Conservation (phyloP, 148 eudicot species). For the Cornus controversa region DNA sequence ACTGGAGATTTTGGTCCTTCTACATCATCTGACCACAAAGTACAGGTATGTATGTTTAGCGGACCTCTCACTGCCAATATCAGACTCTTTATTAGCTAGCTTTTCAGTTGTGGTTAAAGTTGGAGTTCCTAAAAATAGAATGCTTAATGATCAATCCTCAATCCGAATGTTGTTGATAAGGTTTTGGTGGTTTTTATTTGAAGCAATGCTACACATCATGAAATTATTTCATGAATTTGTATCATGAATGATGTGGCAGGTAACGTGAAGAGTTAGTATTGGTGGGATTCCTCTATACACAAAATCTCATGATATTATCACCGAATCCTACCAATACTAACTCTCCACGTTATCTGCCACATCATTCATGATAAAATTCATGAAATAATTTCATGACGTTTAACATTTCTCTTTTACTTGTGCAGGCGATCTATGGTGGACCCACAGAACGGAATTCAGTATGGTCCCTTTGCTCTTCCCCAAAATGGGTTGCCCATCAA, state of each 20-base stretch:
- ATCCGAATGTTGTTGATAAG: constrained; percentile 25
- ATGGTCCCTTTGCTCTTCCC: constrained; percentile 77
- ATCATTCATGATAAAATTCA: too few species aligned
- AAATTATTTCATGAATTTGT: too few species aligned
- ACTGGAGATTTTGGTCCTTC: constrained; percentile 53
- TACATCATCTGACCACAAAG: constrained; percentile 73
- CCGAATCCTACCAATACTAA: too few species aligned
- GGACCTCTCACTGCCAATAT: not conserved
- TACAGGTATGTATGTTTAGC: constrained; percentile 59
- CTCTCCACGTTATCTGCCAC: too few species aligned
- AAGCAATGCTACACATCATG: too few species aligned
- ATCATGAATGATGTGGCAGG: too few species aligned
- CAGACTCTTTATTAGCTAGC: not conserved
- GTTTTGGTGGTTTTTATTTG: constrained; percentile 5
- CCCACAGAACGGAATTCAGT: constrained; percentile 63
- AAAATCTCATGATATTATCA: too few species aligned
- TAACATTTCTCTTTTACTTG: too few species aligned
- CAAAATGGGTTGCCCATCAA: constrained; percentile 66
- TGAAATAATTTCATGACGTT: too few species aligned
- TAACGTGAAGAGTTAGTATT: too few species aligned
- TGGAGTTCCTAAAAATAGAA: constrained; percentile 26
- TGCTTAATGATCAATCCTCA: not conserved
- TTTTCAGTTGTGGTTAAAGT: constrained; percentile 3
- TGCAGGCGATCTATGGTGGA: constrained; percentile 62
- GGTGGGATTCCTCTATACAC: too few species aligned